A percentile compares a stretch with the other conserved stretches of the same genome.
Evolutionary conservation across 2,329 filamentous ascomycete species (phyloP).

Genomic region (Parascedosporium putredinis): DNA sequence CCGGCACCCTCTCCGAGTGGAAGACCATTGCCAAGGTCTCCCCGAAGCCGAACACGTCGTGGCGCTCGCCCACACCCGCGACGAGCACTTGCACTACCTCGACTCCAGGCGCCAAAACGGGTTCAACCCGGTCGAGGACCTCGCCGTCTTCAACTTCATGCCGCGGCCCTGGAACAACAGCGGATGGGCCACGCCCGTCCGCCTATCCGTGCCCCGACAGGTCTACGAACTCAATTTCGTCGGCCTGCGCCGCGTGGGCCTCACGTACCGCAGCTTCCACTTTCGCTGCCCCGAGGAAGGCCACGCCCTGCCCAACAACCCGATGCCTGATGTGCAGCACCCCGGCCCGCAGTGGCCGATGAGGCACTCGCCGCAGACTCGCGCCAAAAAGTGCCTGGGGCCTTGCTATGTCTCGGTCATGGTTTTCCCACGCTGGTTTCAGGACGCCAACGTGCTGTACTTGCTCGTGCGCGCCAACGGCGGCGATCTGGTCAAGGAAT

Average conservation of each 20-base stretch:
- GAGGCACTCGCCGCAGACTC: too few relatives aligned
- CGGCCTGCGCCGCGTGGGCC: background rate
- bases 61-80: constrained; percentile 9
- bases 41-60: constrained; percentile 2
- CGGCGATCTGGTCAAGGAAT: background rate
- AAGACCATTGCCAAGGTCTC: background rate
- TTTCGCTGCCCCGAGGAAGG: background rate
- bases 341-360: too few relatives aligned
- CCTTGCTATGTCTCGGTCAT: too few relatives aligned
- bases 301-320: background rate
- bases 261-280: background rate
- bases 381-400: too few relatives aligned
- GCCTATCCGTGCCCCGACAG: background rate
- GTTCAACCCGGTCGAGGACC: background rate
- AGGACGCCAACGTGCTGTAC: background rate
- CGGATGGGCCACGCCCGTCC: background rate
- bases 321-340: too few relatives aligned
- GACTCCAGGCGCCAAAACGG: background rate
- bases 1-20: background rate
- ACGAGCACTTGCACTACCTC: constrained; percentile 1
- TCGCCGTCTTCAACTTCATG: background rate
- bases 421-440: background rate
- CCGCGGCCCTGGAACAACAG: background rate
- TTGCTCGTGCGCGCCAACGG: background rate
- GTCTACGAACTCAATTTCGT: background rate